Evolutionary conservation across 805 yeast genomes (phyloP).

Genomic region (Candida qinlingensis): DNA sequence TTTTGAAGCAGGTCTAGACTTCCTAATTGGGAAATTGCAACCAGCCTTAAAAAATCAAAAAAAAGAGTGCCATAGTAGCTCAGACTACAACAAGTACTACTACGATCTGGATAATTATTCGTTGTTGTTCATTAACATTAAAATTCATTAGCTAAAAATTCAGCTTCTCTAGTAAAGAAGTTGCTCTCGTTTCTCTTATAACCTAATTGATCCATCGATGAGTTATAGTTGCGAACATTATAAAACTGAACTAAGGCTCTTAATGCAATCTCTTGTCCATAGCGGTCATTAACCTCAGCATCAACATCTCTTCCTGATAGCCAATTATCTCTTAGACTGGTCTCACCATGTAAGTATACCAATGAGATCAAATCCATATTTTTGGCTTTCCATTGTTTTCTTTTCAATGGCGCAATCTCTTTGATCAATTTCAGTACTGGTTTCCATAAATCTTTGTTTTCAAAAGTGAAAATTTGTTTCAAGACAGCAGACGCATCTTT

Average conservation of each 20-base stretch:
- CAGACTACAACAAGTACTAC: too few relatives aligned
- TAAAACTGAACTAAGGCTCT: conserved; percentile 76
- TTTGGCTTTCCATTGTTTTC: conserved; percentile 87
- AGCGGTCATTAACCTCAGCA: conserved; percentile 68
- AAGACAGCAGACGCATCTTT: conserved; percentile 58
- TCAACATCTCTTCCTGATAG: conserved; percentile 75
- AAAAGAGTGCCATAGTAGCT: neutral
- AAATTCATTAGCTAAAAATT: conserved; percentile 16
- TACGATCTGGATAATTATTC: too few relatives aligned
- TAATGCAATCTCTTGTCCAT: conserved; percentile 80
- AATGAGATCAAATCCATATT: conserved; percentile 92
- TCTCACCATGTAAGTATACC: conserved; percentile 69
- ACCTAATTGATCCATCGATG: conserved; percentile 51
- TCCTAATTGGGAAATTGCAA: conserved; percentile 7
- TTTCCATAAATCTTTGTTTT: conserved; percentile 55
- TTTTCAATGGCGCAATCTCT: conserved; percentile 82
- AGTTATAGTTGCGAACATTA: conserved; percentile 53
- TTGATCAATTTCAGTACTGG: conserved; percentile 74
- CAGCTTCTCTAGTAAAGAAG: conserved; percentile 38
- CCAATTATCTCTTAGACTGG: conserved; percentile 82
- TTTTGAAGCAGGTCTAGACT: conserved; percentile 2
- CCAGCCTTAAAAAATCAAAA: neutral
- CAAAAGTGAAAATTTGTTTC: conserved; percentile 52
- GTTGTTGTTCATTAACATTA: neutral
- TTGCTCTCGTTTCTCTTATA: conserved; percentile 38